Evolutionary conservation across 768 basidiomycete genomes (phyloP), one percentile per base, ranked within the genome.

Genomic region (Symmetrospora coprosmae): DNA sequence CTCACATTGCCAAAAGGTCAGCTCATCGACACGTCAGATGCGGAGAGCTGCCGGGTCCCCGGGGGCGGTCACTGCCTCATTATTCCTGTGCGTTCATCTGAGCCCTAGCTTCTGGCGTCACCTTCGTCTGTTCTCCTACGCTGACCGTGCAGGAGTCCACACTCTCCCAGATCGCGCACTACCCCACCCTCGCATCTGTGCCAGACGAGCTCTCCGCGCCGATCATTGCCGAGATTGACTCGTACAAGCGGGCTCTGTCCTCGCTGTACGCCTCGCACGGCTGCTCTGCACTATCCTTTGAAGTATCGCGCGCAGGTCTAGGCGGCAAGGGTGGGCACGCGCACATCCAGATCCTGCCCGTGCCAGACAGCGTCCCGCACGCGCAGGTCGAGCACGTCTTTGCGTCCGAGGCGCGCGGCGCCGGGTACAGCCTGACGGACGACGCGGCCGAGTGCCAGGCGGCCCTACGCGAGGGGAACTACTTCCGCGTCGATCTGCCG

Each of bases 51-150:
- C 34, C 71, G 70, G 16, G 84, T 97, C 21, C 94, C 94, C 1
- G 94, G 94, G 19, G 94, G 94, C 21, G 94, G 94, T 0, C 94
- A 99, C 71, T 83, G 92, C 35, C 79, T 99, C 37, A 85, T 97
- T 58, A 84, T 96, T 27, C 87, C 88, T 14, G 88, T 68, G 19
- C 17, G 66, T 53, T 28, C 34, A 14, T 19, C 16, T 19, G 3
- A 2, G 28, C 51, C 23, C 21, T 48, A 0, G 17, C 16, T 27
- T 34, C n/a, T 35, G 2, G 17, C 2, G 2, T 23, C 11, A 19
- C 35, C 11, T 13, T 21, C 40, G 37, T 37, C 27, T 16, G 3
- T n/a, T n/a, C n/a, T n/a, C n/a, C n/a, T n/a, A n/a, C n/a, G n/a
- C n/a, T n/a, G n/a, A n/a, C n/a, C 17, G 11, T 11, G 17, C 2